Percentiles rank a stretch among this genome's conserved stretches.
phyloP scores from a whole-genome alignment of 768 basidiomycete genomes.

The Imleria badia region DNA sequence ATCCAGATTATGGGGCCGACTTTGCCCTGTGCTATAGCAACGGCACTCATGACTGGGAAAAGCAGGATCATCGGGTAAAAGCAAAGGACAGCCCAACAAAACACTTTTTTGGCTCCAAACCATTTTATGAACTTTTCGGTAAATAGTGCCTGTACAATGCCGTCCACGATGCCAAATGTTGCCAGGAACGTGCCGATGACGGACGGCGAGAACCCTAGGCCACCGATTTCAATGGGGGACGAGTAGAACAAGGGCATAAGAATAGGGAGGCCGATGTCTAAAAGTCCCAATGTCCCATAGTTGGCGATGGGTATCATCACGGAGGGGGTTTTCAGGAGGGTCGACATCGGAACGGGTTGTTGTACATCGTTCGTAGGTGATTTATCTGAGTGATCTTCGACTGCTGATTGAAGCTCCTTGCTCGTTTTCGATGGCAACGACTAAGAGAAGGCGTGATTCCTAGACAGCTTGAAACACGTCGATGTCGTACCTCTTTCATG shows the following conservation, averaged over 20 bases:
- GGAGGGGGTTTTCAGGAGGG: constrained; percentile 24
- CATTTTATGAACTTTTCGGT: constrained; percentile 40
- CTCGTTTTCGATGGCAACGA: constrained; percentile 21
- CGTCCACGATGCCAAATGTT: constrained; percentile 36
- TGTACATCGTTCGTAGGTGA: not conserved
- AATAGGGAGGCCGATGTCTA: constrained; percentile 40
- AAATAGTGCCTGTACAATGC: constrained; percentile 40
- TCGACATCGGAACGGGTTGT: constrained; percentile 32
- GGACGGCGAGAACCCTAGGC: constrained; percentile 41
- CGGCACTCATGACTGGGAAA: constrained; percentile 45
- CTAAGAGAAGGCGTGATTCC: constrained; percentile 8
- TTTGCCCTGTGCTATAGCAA: constrained; percentile 33
- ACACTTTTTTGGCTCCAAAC: constrained; percentile 42
- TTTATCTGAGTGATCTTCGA: not conserved
- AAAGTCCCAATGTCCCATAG: constrained; percentile 42
- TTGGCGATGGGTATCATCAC: constrained; percentile 44
- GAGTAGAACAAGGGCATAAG: constrained; percentile 47
- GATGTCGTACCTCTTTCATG: constrained; percentile 29
- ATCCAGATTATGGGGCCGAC: constrained; percentile 38
- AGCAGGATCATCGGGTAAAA: constrained; percentile 40
- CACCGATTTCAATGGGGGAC: constrained; percentile 42
- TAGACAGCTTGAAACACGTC: not conserved
- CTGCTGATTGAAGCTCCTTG: not conserved
- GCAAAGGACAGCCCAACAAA: constrained; percentile 37
- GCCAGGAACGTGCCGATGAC: constrained; percentile 41